Evolutionary conservation across 495 filamentous ascomycete species (phyloP).

Genomic region (Neurospora sp.): DNA sequence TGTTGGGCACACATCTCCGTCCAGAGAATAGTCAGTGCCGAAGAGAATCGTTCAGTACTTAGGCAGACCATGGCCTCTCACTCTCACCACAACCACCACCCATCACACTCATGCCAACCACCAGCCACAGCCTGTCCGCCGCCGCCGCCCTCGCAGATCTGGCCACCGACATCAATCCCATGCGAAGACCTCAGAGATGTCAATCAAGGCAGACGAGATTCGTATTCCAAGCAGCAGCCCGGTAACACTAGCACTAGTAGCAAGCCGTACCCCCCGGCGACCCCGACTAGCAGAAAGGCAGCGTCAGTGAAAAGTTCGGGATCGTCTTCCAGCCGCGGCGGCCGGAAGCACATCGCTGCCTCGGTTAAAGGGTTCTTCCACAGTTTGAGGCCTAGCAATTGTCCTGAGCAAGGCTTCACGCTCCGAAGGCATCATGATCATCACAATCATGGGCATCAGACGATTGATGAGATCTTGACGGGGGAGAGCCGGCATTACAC

Average conservation of each 20-base stretch:
- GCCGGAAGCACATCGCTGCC: constrained; percentile 4
- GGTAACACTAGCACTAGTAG: neutral
- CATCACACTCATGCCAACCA: neutral
- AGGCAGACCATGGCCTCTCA: neutral
- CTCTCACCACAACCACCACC: neutral
- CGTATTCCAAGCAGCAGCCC: neutral
- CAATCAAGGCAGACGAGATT: neutral
- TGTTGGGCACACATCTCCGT: neutral
- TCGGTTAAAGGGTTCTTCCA: constrained; percentile 23
- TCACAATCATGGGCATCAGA: neutral
- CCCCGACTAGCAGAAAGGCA: neutral
- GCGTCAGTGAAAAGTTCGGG: neutral
- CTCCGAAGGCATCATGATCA: constrained; percentile 7
- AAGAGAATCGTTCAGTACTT: neutral
- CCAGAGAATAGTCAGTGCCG: too few relatives aligned
- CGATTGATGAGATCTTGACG: neutral
- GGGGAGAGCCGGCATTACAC: constrained; percentile 1
- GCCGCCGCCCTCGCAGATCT: neutral
- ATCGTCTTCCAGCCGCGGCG: neutral
- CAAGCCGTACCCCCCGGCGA: neutral
- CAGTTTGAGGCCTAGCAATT: constrained; percentile 27
- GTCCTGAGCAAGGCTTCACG: constrained; percentile 34
- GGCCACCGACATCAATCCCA: neutral
- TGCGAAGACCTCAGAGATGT: neutral
- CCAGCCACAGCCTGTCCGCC: neutral